These are phyloP conservation scores for Tilletia walkeri DNA, from an alignment of 1,284 basidiomycete genomes.

Conservation along the genomic window DNA sequence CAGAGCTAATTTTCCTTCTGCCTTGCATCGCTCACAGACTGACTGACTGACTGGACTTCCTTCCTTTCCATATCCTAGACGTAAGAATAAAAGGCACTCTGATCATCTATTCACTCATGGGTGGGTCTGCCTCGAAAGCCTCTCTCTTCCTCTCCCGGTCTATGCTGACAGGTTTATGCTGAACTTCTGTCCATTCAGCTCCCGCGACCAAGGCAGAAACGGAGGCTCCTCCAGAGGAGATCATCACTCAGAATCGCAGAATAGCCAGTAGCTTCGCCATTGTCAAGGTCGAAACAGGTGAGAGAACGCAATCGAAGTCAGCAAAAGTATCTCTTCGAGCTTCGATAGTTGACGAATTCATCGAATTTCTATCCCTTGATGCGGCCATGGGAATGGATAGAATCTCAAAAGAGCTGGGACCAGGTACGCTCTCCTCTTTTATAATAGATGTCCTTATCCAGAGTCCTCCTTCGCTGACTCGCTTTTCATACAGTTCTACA, in stretches of 20 bases:
- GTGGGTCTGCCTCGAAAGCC: background rate
- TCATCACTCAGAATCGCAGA: constrained; percentile 35
- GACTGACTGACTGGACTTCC: too few relatives aligned
- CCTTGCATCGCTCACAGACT: too few relatives aligned
- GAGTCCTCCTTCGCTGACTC: background rate
- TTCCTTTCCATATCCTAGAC: background rate
- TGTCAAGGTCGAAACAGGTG: background rate
- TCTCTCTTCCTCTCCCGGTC: too few relatives aligned
- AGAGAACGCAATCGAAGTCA: constrained; percentile 1
- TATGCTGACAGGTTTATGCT: too few relatives aligned
- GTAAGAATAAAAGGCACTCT: background rate
- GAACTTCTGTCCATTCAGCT: background rate
- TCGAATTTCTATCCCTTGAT: background rate
- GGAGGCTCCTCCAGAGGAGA: constrained; percentile 13
- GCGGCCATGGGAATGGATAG: background rate
- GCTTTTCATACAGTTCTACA: constrained; percentile 48
- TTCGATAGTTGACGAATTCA: background rate
- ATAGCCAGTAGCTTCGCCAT: background rate
- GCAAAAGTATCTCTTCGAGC: background rate
- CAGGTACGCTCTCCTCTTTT: background rate
- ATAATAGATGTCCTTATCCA: background rate
- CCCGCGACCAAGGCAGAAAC: constrained; percentile 12
- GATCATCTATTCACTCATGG: background rate
- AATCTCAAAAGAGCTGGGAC: constrained; percentile 2
- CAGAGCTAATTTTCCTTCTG: too few relatives aligned